Conservation (phyloP, 805 yeast genomes). For the Yamadazyma paraphyllophila region DNA sequence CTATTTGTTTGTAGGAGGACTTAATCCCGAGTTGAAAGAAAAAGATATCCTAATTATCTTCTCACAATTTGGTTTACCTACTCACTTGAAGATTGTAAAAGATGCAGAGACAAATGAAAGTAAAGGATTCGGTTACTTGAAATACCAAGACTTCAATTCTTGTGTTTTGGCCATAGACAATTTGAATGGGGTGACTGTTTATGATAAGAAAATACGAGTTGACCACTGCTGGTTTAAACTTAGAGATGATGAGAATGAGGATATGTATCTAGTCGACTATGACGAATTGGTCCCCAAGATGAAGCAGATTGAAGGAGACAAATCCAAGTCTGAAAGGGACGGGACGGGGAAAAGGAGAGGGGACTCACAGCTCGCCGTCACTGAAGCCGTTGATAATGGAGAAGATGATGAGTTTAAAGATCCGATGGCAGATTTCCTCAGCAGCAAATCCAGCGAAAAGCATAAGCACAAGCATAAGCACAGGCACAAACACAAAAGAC, state of each 20-base stretch:
- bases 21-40: constrained; percentile 65
- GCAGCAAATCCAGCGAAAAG: constrained; percentile 5
- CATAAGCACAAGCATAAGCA: constrained; percentile 5
- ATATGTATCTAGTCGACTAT: constrained; percentile 35
- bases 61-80: constrained; percentile 88
- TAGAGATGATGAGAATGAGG: constrained; percentile 49
- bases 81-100: constrained; percentile 65
- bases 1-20: constrained; percentile 72
- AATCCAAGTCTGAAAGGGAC: background rate
- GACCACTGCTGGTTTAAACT: constrained; percentile 70
- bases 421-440: constrained; percentile 26
- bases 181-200: constrained; percentile 64
- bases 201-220: constrained; percentile 52
- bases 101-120: constrained; percentile 46
- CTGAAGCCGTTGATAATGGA: background rate
- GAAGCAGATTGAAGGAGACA: constrained; percentile 5
- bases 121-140: constrained; percentile 73
- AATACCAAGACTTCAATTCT: constrained; percentile 78
- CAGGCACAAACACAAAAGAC: background rate
- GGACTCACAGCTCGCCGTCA: background rate
- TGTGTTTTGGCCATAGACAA: constrained; percentile 87
- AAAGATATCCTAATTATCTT: constrained; percentile 75
- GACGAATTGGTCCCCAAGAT: constrained; percentile 15
- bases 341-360: background rate
- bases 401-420: constrained; percentile 31